Conservation (phyloP, 371 early-diverging fungal genomes). For the Coemansia sp. region DNA sequence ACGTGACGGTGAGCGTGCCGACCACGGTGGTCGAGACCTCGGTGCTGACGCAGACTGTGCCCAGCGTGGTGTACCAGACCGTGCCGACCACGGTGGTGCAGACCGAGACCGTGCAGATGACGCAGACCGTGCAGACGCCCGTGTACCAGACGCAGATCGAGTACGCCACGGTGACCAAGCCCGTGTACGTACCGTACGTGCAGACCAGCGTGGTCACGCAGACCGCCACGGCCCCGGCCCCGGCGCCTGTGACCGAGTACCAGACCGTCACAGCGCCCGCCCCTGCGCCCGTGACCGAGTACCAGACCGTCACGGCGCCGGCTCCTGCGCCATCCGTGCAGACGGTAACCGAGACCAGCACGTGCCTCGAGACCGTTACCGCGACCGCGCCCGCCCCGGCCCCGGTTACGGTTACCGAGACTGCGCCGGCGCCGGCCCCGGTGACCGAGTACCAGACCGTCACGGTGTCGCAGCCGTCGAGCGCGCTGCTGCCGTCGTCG, state of each 20-base stretch:
- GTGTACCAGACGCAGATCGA: conserved; percentile 36
- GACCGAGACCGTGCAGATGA: conserved; percentile 21
- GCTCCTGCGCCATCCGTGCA: neutral
- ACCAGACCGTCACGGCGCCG: conserved; percentile 11
- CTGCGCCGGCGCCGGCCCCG: conserved; percentile 32
- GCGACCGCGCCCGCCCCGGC: conserved; percentile 11
- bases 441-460: conserved; percentile 28
- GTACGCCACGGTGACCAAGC: conserved; percentile 41
- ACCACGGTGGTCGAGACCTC: conserved; percentile 29
- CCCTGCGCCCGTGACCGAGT: conserved; percentile 26
- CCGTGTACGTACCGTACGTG: conserved; percentile 46
- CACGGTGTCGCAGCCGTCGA: conserved; percentile 24
- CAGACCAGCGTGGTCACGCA: conserved; percentile 41
- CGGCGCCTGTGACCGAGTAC: conserved; percentile 18
- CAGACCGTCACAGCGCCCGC: conserved; percentile 16
- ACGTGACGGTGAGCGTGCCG: conserved; percentile 26
- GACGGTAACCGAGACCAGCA: conserved; percentile 1
- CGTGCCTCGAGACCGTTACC: neutral
- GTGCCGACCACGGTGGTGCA: conserved; percentile 28
- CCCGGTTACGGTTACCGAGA: conserved; percentile 16
- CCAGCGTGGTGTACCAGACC: conserved; percentile 28
- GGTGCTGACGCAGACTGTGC: conserved; percentile 32
- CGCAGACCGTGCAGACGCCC: conserved; percentile 24
- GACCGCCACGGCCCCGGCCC: conserved; percentile 24
- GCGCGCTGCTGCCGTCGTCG: conserved; percentile 11